phyloP scores from a whole-genome alignment of 495 filamentous ascomycete species.

The Aspergillus homomorphus region DNA sequence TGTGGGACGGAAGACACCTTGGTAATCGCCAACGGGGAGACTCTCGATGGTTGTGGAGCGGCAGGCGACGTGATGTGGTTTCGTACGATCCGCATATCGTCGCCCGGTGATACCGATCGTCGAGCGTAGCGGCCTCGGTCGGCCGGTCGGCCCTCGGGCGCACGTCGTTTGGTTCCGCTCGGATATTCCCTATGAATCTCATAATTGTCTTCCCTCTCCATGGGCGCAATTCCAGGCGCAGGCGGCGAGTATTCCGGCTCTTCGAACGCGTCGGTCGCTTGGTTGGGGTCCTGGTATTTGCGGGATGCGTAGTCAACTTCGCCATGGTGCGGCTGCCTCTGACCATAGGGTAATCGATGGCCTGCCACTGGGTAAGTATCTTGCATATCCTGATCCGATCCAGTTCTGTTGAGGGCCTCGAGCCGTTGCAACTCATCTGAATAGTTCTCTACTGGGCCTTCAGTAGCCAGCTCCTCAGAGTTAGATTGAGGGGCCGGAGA shows the following conservation, averaged over 20 bases:
- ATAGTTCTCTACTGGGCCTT: conserved; percentile 29
- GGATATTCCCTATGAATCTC: conserved; percentile 24
- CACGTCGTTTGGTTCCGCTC: conserved; percentile 20
- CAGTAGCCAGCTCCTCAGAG: conserved; percentile 24
- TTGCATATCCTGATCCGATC: conserved; percentile 47
- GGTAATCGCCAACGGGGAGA: conserved; percentile 69
- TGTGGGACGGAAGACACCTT: conserved; percentile 53
- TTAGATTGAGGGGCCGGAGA: conserved; percentile 29
- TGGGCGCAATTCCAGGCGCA: conserved; percentile 38
- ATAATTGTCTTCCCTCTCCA: conserved; percentile 26
- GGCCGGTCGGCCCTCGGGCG: conserved; percentile 16
- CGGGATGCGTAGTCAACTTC: conserved; percentile 20
- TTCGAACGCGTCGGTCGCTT: conserved; percentile 31
- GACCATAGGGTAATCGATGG: conserved; percentile 29
- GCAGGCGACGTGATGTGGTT: conserved; percentile 68
- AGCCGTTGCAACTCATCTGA: conserved; percentile 49
- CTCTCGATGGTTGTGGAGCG: conserved; percentile 77
- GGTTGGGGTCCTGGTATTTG: conserved; percentile 22
- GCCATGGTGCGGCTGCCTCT: conserved; percentile 27
- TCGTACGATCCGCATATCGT: conserved; percentile 48
- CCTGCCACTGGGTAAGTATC: conserved; percentile 48
- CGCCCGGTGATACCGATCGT: conserved; percentile 25
- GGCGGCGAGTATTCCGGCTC: conserved; percentile 53
- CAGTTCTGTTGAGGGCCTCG: conserved; percentile 43
- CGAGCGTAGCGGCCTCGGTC: conserved; percentile 24